Base-by-base conservation (phyloP, 805 yeast species). In the Scheffersomyces amazonensis region DNA sequence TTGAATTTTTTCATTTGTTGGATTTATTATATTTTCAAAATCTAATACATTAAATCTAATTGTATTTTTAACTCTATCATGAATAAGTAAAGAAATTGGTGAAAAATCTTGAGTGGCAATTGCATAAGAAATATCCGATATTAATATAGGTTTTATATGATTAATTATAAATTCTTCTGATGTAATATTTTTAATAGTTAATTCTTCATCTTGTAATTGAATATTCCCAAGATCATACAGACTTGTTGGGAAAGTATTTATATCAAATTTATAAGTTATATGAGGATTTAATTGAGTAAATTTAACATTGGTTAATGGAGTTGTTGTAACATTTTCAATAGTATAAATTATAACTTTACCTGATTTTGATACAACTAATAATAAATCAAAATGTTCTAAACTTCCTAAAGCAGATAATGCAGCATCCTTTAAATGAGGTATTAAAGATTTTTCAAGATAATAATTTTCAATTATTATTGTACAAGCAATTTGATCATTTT, bases 281-380 rank as follows among this genome's bases (percentile, higher is more conserved):
- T 34, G 13, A 8, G 43, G 43, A 11, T 44, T 41, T 15, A 82
- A 39, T 34, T 61, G 59, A 16, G 63, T 66, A 20, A 75, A 64
- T 16, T 54, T 47, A 43, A 81, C 64, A 23, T 72, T 65, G 38
- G 73, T 73, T 18, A 88, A 87, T 1, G 85, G 84, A 43, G 65
- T 64, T 16, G 61, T 56, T 1, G 77, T 66, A 11, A 83, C 52
- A 50, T 81, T 78, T 16, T 69, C 66, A 24, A 85, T 49, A 2
- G 75, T 62, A 48, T 70, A 73, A 0, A 79, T 50, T 2, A 64
- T 61, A 2, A 73, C 64, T 1, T 53, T 43, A 0, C 83, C 81
- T 2, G 50, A 35, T 6, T 52, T 50, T 23, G 75, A 70, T 3
- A 68, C 50, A 0, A 73, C 63, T 10, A 81, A 64, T 64, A 49